phyloP scores from a whole-genome alignment of 2,329 filamentous ascomycete species.

The Xylariomycetidae sp. region DNA sequence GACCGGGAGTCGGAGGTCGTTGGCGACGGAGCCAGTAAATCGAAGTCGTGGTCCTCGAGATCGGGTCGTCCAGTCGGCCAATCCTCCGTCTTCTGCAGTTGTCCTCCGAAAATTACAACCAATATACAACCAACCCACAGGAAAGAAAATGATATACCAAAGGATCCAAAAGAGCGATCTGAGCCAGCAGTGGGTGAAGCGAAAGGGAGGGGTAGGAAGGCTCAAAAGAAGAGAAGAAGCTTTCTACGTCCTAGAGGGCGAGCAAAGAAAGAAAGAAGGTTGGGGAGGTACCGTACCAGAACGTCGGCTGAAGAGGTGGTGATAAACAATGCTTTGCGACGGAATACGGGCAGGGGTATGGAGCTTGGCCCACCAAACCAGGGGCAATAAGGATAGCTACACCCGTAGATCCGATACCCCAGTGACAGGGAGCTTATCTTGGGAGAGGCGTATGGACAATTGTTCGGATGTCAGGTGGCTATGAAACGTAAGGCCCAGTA shows the following conservation, averaged over 20 bases:
- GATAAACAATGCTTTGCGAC: slow-evolving; percentile 30
- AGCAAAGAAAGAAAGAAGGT: slow-evolving; percentile 26
- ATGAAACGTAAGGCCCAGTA: slow-evolving; percentile 32
- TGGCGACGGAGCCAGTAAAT: slow-evolving; percentile 12
- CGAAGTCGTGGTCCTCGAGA: slow-evolving; percentile 10
- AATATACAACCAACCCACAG: slow-evolving; percentile 17
- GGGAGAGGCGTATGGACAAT: slow-evolving; percentile 13
- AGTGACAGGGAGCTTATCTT: slow-evolving; percentile 8
- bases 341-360: slow-evolving; percentile 5
- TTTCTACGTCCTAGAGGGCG: slow-evolving; percentile 40
- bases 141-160: slow-evolving; percentile 25
- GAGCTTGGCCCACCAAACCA: slow-evolving; percentile 5
- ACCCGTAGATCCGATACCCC: slow-evolving; percentile 19
- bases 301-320: slow-evolving; percentile 28
- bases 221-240: slow-evolving; percentile 32
- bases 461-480: slow-evolving; percentile 33
- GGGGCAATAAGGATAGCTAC: slow-evolving; percentile 15
- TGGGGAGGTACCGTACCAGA: no score
- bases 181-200: slow-evolving; percentile 52
- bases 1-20: slow-evolving; percentile 10
- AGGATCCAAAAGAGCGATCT: slow-evolving; percentile 46
- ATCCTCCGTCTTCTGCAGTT: slow-evolving; percentile 10
- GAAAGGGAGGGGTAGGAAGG: slow-evolving; percentile 32
- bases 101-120: slow-evolving; percentile 6
- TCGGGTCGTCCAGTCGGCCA: slow-evolving; percentile 2